Conservation (phyloP, 2,329 filamentous ascomycete species). For the Proliferodiscus dingleyae region DNA sequence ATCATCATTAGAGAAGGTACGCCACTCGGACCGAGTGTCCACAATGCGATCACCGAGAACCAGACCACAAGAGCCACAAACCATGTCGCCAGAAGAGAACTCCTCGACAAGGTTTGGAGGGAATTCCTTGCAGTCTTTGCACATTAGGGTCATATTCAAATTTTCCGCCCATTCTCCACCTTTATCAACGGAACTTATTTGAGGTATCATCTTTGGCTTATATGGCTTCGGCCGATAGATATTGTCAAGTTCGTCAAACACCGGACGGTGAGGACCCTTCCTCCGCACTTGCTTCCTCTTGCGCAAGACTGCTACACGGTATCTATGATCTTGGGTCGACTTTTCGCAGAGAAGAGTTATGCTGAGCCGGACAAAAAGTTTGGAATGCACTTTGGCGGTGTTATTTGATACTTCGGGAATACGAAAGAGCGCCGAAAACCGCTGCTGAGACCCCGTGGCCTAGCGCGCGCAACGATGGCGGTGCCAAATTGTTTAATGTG, state of each 20-base stretch:
- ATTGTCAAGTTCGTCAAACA: slow-evolving; percentile 39
- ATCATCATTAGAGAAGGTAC: slow-evolving; percentile 97
- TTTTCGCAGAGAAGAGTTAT: slow-evolving; percentile 38
- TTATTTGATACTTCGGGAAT: too few relatives aligned
- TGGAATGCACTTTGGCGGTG: slow-evolving; percentile 66
- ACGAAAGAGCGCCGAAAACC: slow-evolving; percentile 15
- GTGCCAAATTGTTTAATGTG: too few relatives aligned
- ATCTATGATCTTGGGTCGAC: slow-evolving; percentile 29
- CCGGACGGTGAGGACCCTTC: slow-evolving; percentile 35
- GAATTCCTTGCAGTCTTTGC: slow-evolving; percentile 83
- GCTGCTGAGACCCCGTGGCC: too few relatives aligned
- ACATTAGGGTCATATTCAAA: slow-evolving; percentile 78
- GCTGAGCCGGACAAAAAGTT: slow-evolving; percentile 59
- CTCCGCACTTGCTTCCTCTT: slow-evolving; percentile 33
- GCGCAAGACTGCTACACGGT: slow-evolving; percentile 27
- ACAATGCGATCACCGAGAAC: slow-evolving; percentile 89
- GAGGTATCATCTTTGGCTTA: slow-evolving; percentile 43
- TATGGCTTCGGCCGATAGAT: slow-evolving; percentile 41
- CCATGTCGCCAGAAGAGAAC: slow-evolving; percentile 85
- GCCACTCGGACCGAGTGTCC: slow-evolving; percentile 96
- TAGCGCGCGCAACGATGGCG: too few relatives aligned
- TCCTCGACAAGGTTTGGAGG: slow-evolving; percentile 94
- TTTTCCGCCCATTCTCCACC: slow-evolving; percentile 53
- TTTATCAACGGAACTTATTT: slow-evolving; percentile 23
- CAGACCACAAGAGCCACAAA: slow-evolving; percentile 86